Base-by-base conservation (phyloP, 305 asterid species). In the Coffea humblotiana region DNA sequence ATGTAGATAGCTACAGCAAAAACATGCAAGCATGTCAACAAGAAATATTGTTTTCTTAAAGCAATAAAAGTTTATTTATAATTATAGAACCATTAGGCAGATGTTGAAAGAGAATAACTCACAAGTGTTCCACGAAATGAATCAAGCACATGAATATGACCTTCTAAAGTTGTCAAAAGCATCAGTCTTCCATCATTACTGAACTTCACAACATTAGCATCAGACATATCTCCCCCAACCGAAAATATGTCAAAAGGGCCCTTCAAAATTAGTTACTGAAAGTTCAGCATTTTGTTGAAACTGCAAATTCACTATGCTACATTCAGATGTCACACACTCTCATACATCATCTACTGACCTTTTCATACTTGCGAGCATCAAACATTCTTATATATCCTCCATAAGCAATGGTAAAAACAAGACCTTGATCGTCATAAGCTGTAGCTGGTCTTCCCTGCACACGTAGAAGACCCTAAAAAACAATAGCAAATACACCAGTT, bases 401-500 rank as follows among this genome's bases (percentile, higher is more conserved):
- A 90, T 88, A 96, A 51, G 97, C 99, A 72, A 96, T 85, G 56
- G 95, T 90, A 88, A 96, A 96, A 73, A 91, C 90, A 84, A 94
- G 92, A 60, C 99, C 99, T 83, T 96, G 97, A 79, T 94, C 99
- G 83, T 96, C 98, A 82, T 93, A 94, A 71, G 96, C 90, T 76
- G 93, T 87, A 68, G 98, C 97, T 52, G 99, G 98, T 85, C 99
- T 94, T 83, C 98, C 98, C 90, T 94, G 97, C 79, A 91, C 97
- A 77, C 93, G 98, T 77, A 94, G 85, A 84, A 96, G 98, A 78
- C 99, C 99, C 98, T 93, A 83, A 61, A 83, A 61, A 80, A 48
- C 2, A 14, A 21, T 45, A 76, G 88, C 81, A 79, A 56, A 60
- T 52, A 78, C 21, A 77, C 76, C 77, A 54, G 66, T 16, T 70